Base-by-base conservation (phyloP, 2,329 filamentous ascomycete genomes). In the Fusarium pseudograminearum region DNA sequence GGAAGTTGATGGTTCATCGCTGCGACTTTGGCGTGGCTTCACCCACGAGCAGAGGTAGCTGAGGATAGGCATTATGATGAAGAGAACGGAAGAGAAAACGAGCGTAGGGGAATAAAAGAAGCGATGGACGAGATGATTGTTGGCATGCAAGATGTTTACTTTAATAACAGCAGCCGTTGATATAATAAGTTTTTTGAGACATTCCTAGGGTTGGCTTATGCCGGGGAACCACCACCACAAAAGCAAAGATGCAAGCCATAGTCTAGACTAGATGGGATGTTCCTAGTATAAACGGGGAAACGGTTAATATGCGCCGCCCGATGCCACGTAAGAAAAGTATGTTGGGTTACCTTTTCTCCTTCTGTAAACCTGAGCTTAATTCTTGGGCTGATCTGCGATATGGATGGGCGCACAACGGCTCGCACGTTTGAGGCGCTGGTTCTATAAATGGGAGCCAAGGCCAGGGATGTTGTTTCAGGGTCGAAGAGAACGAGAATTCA, bases 31-130 rank as follows among this genome's bases (percentile, higher is more conserved):
- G 33, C 65, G 69, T 40, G 61, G 70, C 55, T 67, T 73, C 46
- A 72, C 57, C 70, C 70, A 73, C 24, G 72, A 74, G 33, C 67
- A 62, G 20, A 74, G 26, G 42, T 72, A 74, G 44, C 68, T 69
- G 46, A 74, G 48, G 24, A 74, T 55, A 44, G 72, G 57, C 72
- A 74, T 74, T 52, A 26, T 36, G 57, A 53, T 5, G 22, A 41
- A 16, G 14, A 10, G n/a, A 18, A 36, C 33, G 11, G 24, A n/a
- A 51, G 18, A 22, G 15, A 20, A 28, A 50, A 41, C 36, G 38
- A 47, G 31, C 51, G 55, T 22, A 47, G 31, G 10, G 38, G 22
- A 18, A 63, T 47, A 53, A 58, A 63, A 15, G 42, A 53, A 56
- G 64, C 20, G 28, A 58, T 22, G 20, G 47, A 31, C 7, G n/a